Evolutionary conservation across 2,329 filamentous ascomycete genomes (phyloP).

Genomic region (Aspergillus flavus): DNA sequence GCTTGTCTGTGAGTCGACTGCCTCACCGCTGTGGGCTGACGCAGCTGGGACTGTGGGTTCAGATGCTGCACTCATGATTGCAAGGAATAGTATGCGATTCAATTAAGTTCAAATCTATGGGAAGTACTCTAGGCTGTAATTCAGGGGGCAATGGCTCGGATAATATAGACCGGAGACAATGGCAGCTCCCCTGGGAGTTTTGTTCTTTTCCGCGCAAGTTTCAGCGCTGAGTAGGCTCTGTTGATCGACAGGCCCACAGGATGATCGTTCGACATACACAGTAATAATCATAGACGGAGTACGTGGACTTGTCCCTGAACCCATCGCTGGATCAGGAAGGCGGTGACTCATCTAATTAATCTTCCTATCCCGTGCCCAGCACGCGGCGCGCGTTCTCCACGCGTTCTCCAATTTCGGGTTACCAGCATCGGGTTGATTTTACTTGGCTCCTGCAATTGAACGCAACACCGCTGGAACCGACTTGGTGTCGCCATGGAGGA

Average conservation of each 20-base stretch:
- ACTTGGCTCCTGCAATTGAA: background rate
- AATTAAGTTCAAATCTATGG: background rate
- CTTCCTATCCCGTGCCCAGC: conserved; percentile 4
- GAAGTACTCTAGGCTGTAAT: background rate
- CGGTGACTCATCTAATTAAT: conserved; percentile 5
- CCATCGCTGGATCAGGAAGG: conserved; percentile 6
- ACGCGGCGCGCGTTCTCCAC: conserved; percentile 8
- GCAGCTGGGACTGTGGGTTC: conserved; percentile 11
- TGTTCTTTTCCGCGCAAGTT: background rate
- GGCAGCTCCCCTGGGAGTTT: background rate
- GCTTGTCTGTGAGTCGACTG: conserved; percentile 14
- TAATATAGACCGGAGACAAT: conserved; percentile 2
- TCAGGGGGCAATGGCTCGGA: conserved; percentile 1
- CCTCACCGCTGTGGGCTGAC: background rate
- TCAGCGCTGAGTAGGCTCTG: conserved; percentile 5
- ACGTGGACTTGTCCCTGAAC: background rate
- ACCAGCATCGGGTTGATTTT: background rate
- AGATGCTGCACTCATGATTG: conserved; percentile 18
- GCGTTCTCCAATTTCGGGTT: background rate
- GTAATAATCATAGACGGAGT: conserved; percentile 1
- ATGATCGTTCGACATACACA: conserved; percentile 8
- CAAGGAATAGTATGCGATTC: background rate
- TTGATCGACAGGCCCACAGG: conserved; percentile 22
- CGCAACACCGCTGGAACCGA: background rate
- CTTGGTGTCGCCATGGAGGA: conserved; percentile 48